These are phyloP conservation scores for Erysiphe pulchra DNA, from an alignment of 2,329 filamentous ascomycete genomes.

Conservation along the genomic window DNA sequence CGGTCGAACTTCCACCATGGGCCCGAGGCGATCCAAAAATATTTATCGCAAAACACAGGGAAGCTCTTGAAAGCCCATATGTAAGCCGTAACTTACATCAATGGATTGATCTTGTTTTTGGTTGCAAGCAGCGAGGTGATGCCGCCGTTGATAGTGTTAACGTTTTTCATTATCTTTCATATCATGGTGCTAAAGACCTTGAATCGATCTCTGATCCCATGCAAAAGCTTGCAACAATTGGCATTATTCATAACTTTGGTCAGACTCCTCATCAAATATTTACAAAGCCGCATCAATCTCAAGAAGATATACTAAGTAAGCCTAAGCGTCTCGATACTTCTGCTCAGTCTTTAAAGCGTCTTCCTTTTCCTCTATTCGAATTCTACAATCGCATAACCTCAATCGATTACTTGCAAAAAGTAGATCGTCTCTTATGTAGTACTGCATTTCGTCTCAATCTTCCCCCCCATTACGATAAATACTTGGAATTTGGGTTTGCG, in stretches of 20 bases:
- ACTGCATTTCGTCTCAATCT: slow-evolving; percentile 70
- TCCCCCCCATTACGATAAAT: slow-evolving; percentile 66
- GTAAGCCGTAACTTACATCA: slow-evolving; percentile 73
- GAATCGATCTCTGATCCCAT: slow-evolving; percentile 76
- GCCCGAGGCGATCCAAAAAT: slow-evolving; percentile 89
- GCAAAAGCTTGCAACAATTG: slow-evolving; percentile 69
- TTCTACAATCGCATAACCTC: slow-evolving; percentile 55
- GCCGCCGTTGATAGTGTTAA: slow-evolving; percentile 78
- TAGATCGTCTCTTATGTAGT: slow-evolving; percentile 62
- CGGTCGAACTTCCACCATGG: slow-evolving; percentile 82
- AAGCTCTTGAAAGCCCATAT: slow-evolving; percentile 78
- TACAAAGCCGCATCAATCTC: slow-evolving; percentile 48
- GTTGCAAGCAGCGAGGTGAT: slow-evolving; percentile 78
- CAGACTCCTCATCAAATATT: slow-evolving; percentile 95
- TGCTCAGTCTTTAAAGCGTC: slow-evolving; percentile 47
- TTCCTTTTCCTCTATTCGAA: slow-evolving; percentile 51
- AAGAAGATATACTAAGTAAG: slow-evolving; percentile 40
- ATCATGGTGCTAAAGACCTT: slow-evolving; percentile 76
- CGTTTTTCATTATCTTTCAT: slow-evolving; percentile 88
- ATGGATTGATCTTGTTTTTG: slow-evolving; percentile 94
- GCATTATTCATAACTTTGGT: slow-evolving; percentile 95
- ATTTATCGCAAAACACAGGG: slow-evolving; percentile 86
- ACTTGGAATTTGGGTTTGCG: slow-evolving; percentile 85
- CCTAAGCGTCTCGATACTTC: slow-evolving; percentile 50
- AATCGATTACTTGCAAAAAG: slow-evolving; percentile 50